Evolutionary conservation across 148 eudicot species (phyloP), one percentile per base, ranked within the genome.

Genomic region (Fagopyrum homotropicum): DNA sequence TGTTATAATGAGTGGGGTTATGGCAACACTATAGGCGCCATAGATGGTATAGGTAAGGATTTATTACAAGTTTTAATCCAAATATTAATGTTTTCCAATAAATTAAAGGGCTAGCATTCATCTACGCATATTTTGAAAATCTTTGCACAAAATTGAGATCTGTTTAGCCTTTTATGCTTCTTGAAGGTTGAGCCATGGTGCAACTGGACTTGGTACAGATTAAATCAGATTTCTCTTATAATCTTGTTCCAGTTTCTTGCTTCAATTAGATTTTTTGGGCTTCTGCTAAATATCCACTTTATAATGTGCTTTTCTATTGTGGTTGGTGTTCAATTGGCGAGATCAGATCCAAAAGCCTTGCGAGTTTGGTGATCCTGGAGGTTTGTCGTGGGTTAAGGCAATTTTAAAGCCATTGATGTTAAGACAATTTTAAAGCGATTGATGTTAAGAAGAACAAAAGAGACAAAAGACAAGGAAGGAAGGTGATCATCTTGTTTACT

Each of bases 121-220:
- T 22, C 26, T 22, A 22, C 26, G 26, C 26, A 22, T 22, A 22
- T 22, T 22, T 22, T 22, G 26, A 22, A 22, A 22, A 22, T 22
- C 26, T 22, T 22, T 22, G 26, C 26, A 22, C 26, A 22, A 22
- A 22, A 22, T 22, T 22, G 26, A 73, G 93, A 89, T 76, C 83
- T 89, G 8, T 89, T 73, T 72, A 89, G 93, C 79, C 89, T 89
- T 50, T 61, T 88, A 16, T 85, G 90, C 82, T 89, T 89, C 82
- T 81, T 89, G 82, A 89, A 85, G 79, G 89, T 89, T 29, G 89
- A 89, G 83, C 93, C 93, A 63, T 89, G 93, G 93, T 85, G 93
- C 80, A 87, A 85, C 78, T 89, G 89, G 89, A 80, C 85, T 54
- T 89, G 93, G 93, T 89, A 89, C 48, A 84, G 14, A 63, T 19